A percentile compares a stretch with the other conserved stretches of the same genome.
Conservation (phyloP, 1,284 basidiomycete species). For the Neonothopanus nambi region DNA sequence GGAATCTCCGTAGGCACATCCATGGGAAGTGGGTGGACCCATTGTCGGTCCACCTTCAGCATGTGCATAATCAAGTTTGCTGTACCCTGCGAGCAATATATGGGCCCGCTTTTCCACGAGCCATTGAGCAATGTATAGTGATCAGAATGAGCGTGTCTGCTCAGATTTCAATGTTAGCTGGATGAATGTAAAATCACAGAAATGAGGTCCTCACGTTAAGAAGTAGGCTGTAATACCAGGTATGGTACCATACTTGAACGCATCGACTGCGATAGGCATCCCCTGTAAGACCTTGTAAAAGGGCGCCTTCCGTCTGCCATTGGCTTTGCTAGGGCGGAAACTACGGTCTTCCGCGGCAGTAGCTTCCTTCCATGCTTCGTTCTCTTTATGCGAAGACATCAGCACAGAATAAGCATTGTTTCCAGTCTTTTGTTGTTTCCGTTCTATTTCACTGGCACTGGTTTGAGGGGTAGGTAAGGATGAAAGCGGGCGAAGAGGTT, state of each 20-base stretch:
- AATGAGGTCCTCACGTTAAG: constrained; percentile 63
- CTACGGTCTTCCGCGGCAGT: constrained; percentile 51
- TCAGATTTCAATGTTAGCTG: neutral
- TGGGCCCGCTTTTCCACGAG: constrained; percentile 87
- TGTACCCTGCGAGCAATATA: constrained; percentile 93
- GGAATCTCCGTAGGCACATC: constrained; percentile 76
- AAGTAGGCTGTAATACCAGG: constrained; percentile 89
- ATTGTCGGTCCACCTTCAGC: constrained; percentile 84
- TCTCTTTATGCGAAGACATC: constrained; percentile 82
- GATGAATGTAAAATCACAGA: constrained; percentile 6
- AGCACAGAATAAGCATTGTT: constrained; percentile 72
- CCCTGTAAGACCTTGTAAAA: constrained; percentile 97
- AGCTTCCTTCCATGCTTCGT: constrained; percentile 83
- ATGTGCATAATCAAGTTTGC: constrained; percentile 90
- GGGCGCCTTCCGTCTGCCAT: constrained; percentile 74
- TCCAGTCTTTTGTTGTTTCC: neutral
- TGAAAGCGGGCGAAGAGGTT: constrained; percentile 23
- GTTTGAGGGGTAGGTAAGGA: constrained; percentile 18
- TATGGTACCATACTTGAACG: constrained; percentile 91
- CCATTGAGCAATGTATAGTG: constrained; percentile 91
- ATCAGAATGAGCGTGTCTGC: constrained; percentile 90
- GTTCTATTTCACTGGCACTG: constrained; percentile 12
- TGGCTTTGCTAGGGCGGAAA: constrained; percentile 46
- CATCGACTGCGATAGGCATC: constrained; percentile 97
- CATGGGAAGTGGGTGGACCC: constrained; percentile 86